These are phyloP conservation scores for Zanthoxylum bungeanum DNA, from an alignment of 345 rosid genomes.

Conservation along the genomic window DNA sequence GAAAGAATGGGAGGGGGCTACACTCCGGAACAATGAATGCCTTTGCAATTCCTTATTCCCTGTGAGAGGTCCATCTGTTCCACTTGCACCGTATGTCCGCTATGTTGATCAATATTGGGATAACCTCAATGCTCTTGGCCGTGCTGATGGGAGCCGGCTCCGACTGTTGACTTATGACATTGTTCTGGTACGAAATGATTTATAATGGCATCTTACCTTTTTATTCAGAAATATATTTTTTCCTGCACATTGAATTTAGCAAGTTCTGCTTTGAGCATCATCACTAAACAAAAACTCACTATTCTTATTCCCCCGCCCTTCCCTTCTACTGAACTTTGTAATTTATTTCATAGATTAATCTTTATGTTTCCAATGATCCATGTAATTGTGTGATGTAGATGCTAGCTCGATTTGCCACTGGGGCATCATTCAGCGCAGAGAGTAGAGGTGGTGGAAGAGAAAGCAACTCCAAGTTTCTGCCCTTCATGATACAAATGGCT, in stretches of 20 bases:
- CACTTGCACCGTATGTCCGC: constrained; percentile 72
- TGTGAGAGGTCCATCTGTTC: constrained; percentile 83
- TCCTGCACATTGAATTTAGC: neutral
- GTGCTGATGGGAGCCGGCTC: constrained; percentile 92
- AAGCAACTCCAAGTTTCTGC: no score
- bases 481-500: no score
- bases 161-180: constrained; percentile 90
- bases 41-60: constrained; percentile 98
- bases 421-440: constrained; percentile 88
- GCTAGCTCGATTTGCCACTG: constrained; percentile 98
- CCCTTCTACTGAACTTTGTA: no score
- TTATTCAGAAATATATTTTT: neutral
- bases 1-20: constrained; percentile 99
- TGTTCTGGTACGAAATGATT: constrained; percentile 67
- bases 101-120: constrained; percentile 95
- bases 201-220: neutral
- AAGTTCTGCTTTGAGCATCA: no score
- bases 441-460: constrained; percentile 96
- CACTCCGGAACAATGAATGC: constrained; percentile 89
- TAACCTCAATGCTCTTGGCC: constrained; percentile 88
- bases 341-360: no score
- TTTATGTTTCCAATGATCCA: neutral
- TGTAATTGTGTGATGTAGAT: constrained; percentile 46
- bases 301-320: no score
- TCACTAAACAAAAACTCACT: no score